These are phyloP conservation scores for Melampsora abietis-canadensis DNA, from an alignment of 1,284 basidiomycete genomes.

Conservation along the genomic window DNA sequence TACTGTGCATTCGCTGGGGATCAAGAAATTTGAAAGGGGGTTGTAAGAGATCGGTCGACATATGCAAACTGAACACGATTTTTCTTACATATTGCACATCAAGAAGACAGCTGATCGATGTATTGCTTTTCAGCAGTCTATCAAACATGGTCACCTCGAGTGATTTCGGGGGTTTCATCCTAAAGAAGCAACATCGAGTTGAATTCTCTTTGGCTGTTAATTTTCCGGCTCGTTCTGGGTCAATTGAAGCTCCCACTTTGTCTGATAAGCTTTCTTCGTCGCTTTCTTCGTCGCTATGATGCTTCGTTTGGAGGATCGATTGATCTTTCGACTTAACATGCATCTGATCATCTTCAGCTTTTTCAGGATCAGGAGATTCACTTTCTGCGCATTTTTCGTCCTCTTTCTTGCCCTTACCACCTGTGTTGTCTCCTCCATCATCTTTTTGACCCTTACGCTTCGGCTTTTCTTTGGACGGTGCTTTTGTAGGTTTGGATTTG, in stretches of 20 bases:
- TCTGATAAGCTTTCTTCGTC: background rate
- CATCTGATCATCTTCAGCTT: background rate
- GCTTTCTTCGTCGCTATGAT: background rate
- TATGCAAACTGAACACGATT: background rate
- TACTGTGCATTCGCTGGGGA: slow-evolving; percentile 67
- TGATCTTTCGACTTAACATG: background rate
- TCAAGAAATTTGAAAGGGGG: background rate
- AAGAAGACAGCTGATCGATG: slow-evolving; percentile 33
- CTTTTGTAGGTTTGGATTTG: background rate
- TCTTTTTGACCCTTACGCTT: background rate
- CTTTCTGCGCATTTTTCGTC: background rate
- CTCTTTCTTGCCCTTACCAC: background rate
- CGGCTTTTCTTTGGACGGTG: background rate
- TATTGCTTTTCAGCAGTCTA: slow-evolving; percentile 19
- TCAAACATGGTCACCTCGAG: slow-evolving; percentile 40
- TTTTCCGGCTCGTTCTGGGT: background rate
- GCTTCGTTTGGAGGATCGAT: background rate
- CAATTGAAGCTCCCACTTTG: background rate
- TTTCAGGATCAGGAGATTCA: background rate
- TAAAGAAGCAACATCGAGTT: background rate
- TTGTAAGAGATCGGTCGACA: background rate
- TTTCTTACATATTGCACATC: slow-evolving; percentile 34
- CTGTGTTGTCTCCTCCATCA: background rate
- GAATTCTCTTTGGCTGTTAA: background rate
- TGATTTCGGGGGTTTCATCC: slow-evolving; percentile 25